These are phyloP conservation scores for Rubia yunnanensis DNA, from an alignment of 257 asterid genomes.

Conservation along the genomic window DNA sequence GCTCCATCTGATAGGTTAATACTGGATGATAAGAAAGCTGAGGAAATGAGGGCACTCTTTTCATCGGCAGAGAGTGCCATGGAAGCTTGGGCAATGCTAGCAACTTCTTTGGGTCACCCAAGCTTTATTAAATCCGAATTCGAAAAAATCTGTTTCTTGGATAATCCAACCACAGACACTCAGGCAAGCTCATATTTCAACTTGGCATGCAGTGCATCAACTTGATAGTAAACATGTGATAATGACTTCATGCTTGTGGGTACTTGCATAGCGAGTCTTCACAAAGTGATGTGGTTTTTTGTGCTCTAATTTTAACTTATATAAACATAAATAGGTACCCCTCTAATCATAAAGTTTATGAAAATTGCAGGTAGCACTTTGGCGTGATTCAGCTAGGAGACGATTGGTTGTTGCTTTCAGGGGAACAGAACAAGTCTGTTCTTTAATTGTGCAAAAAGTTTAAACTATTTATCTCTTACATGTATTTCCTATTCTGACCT, in stretches of 20 bases:
- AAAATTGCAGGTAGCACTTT: slow-evolving; percentile 72
- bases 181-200: slow-evolving; percentile 47
- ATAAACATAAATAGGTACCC: neutral
- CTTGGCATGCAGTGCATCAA: neutral
- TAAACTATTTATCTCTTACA: neutral
- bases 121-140: slow-evolving; percentile 94
- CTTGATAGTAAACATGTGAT: neutral
- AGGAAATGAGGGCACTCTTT: slow-evolving; percentile 91
- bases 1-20: slow-evolving; percentile 29
- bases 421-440: slow-evolving; percentile 96
- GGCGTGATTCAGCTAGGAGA: slow-evolving; percentile 72
- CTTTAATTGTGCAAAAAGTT: slow-evolving; percentile 1
- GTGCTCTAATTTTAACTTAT: neutral
- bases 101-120: slow-evolving; percentile 89
- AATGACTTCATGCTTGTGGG: neutral
- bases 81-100: slow-evolving; percentile 99
- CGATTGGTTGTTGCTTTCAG: slow-evolving; percentile 95
- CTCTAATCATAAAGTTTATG: slow-evolving; percentile 17
- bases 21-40: slow-evolving; percentile 75
- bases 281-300: neutral
- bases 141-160: slow-evolving; percentile 85
- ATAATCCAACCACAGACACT: slow-evolving; percentile 78
- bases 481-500: slow-evolving; percentile 15
- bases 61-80: slow-evolving; percentile 97
- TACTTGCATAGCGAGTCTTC: neutral